Conservation (phyloP, 805 yeast species). For the Monosporozyma solicola region DNA sequence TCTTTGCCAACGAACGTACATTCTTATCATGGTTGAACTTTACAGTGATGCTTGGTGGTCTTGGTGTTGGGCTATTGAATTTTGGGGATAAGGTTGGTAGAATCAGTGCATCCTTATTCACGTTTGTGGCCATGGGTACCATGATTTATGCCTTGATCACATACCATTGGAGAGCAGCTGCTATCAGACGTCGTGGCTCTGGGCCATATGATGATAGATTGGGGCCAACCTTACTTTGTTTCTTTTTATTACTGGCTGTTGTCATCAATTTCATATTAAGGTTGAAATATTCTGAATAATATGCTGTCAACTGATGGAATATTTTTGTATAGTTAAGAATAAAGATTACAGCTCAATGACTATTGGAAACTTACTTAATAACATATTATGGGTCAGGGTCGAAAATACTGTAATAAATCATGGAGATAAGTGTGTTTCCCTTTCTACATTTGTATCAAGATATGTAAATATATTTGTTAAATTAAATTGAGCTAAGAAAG, state of each 20-base stretch:
- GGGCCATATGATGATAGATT: conserved; percentile 99
- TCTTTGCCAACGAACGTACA: conserved; percentile 98
- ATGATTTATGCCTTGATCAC: conserved; percentile 94
- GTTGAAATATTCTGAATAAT: conserved; percentile 17
- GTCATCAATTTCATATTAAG: conserved; percentile 86
- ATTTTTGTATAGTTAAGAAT: not conserved
- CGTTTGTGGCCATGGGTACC: conserved; percentile 94
- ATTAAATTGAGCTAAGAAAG: too few relatives aligned
- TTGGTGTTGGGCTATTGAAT: conserved; percentile 91
- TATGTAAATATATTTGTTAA: too few relatives aligned
- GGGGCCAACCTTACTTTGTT: conserved; percentile 96
- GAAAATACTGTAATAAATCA: too few relatives aligned
- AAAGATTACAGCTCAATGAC: not conserved
- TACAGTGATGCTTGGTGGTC: conserved; percentile 95
- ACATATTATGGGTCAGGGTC: too few relatives aligned
- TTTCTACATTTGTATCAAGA: not conserved
- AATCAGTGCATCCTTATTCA: conserved; percentile 87
- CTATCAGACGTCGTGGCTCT: conserved; percentile 92
- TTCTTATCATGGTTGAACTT: conserved; percentile 97
- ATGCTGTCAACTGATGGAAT: not conserved
- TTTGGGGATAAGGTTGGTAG: conserved; percentile 94
- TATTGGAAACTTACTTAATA: not conserved
- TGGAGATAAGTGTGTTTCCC: not conserved
- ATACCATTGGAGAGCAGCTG: conserved; percentile 99
- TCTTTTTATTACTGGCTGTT: conserved; percentile 87